A percentile compares a stretch with the other conserved stretches of the same genome.
phyloP scores from a whole-genome alignment of 176 grass and related monocot species.

The Pharus latifolius region DNA sequence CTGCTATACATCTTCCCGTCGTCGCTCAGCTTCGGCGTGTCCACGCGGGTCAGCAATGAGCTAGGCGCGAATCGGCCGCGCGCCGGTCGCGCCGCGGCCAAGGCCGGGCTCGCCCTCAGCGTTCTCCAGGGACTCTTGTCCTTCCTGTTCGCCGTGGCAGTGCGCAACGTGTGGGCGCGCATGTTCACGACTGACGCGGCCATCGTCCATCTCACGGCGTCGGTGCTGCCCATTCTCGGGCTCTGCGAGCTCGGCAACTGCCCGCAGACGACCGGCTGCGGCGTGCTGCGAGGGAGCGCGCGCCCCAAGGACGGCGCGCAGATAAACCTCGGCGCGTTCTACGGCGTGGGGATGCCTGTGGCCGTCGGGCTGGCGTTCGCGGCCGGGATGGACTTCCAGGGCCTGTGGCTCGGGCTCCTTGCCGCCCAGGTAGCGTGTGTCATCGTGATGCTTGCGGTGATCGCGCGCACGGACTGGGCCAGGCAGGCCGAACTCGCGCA shows the following conservation, averaged over 20 bases:
- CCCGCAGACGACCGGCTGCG: constrained; percentile 93
- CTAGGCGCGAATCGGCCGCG: constrained; percentile 65
- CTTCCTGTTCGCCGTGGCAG: constrained; percentile 46
- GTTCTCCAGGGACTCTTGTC: constrained; percentile 46
- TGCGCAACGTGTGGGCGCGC: constrained; percentile 58
- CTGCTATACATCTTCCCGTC: constrained; percentile 97
- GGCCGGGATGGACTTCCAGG: constrained; percentile 49
- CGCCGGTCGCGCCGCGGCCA: constrained; percentile 40
- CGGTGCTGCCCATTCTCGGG: constrained; percentile 79
- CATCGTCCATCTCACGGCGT: constrained; percentile 62
- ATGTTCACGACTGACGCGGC: constrained; percentile 71
- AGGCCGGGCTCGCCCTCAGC: constrained; percentile 49
- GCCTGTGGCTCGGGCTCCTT: constrained; percentile 88
- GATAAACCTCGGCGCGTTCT: constrained; percentile 83
- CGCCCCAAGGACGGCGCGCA: constrained; percentile 66
- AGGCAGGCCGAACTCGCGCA: constrained; percentile 50
- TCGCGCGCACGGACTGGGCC: constrained; percentile 57
- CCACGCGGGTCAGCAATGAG: constrained; percentile 80
- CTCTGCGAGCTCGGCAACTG: constrained; percentile 95
- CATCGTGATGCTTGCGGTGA: constrained; percentile 57
- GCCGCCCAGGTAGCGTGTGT: constrained; percentile 73
- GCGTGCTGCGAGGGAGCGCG: constrained; percentile 79
- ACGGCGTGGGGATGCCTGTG: constrained; percentile 72
- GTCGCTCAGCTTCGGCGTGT: constrained; percentile 97
- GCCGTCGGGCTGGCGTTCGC: constrained; percentile 69